Evolutionary conservation across 768 basidiomycete genomes (phyloP).

Genomic region (Termitomyces sp.): DNA sequence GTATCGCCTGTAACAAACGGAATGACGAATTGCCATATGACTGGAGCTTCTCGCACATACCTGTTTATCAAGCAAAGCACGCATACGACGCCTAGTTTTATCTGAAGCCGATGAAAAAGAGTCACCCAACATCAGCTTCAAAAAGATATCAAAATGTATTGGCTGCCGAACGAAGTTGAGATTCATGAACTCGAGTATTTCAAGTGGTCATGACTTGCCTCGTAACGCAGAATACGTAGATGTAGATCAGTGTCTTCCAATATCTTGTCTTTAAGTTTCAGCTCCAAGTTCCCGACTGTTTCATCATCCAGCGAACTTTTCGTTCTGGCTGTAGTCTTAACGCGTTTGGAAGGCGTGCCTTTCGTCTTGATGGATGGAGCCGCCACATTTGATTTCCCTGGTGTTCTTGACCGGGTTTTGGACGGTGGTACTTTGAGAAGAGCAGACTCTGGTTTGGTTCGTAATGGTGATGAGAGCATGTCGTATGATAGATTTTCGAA

Average conservation of each 20-base stretch:
- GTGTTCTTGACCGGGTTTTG: neutral
- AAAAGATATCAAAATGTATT: constrained; percentile 51
- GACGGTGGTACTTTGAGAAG: neutral
- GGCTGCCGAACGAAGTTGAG: constrained; percentile 36
- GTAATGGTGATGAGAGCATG: neutral
- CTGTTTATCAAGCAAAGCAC: constrained; percentile 53
- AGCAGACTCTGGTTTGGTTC: neutral
- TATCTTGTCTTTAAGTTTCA: constrained; percentile 38
- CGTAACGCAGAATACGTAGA: constrained; percentile 59
- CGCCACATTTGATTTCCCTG: neutral
- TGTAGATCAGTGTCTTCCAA: constrained; percentile 43
- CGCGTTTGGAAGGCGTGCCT: constrained; percentile 1
- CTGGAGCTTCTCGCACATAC: constrained; percentile 24
- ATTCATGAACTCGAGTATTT: neutral
- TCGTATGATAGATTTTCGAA: neutral
- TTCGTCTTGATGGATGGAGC: neutral
- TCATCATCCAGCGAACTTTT: constrained; percentile 17
- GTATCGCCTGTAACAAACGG: constrained; percentile 40
- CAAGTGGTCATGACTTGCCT: constrained; percentile 35
- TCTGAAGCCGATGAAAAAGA: constrained; percentile 15
- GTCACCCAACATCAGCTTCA: constrained; percentile 35
- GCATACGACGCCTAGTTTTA: constrained; percentile 36
- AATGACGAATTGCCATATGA: neutral
- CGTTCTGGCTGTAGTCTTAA: constrained; percentile 13
- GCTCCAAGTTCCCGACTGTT: constrained; percentile 39